These are phyloP conservation scores for Aphanomyces invadans DNA, from an alignment of 352 stramenopile species.

Conservation along the genomic window DNA sequence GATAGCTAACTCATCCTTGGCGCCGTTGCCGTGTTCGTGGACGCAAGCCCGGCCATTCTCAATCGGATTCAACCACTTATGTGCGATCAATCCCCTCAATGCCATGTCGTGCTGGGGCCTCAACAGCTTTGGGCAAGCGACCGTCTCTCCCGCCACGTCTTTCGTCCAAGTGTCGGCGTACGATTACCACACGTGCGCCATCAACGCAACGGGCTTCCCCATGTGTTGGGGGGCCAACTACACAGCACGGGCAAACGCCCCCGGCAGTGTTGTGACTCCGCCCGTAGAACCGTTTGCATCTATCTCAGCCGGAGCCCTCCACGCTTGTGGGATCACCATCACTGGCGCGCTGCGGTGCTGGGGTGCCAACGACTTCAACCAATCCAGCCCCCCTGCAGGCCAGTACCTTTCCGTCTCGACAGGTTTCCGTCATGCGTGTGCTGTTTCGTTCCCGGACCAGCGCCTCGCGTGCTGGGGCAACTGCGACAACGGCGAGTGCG, in stretches of 20 bases:
- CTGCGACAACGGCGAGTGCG: constrained; percentile 14
- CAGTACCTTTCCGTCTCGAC: constrained; percentile 15
- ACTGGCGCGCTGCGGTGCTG: constrained; percentile 13
- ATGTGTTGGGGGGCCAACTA: constrained; percentile 16
- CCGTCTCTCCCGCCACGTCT: background rate
- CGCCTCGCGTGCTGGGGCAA: constrained; percentile 17
- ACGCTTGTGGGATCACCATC: constrained; percentile 1
- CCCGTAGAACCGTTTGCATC: background rate
- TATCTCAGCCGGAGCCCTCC: constrained; percentile 4
- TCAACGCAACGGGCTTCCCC: constrained; percentile 1
- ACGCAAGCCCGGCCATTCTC: background rate
- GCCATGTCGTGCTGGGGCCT: constrained; percentile 15
- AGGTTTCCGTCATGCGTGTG: constrained; percentile 15
- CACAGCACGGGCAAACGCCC: background rate
- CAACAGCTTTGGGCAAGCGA: constrained; percentile 21
- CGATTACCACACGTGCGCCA: constrained; percentile 20
- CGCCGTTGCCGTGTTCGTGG: background rate
- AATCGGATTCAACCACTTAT: constrained; percentile 7
- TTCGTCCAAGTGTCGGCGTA: constrained; percentile 20
- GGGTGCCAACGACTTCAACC: constrained; percentile 14
- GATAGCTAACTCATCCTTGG: background rate
- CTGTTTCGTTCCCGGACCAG: constrained; percentile 18
- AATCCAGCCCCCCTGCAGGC: background rate
- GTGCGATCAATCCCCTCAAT: background rate
- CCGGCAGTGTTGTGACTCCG: background rate